phyloP scores from a whole-genome alignment of 371 early-diverging fungal genomes.

The Zychaea mexicana region DNA sequence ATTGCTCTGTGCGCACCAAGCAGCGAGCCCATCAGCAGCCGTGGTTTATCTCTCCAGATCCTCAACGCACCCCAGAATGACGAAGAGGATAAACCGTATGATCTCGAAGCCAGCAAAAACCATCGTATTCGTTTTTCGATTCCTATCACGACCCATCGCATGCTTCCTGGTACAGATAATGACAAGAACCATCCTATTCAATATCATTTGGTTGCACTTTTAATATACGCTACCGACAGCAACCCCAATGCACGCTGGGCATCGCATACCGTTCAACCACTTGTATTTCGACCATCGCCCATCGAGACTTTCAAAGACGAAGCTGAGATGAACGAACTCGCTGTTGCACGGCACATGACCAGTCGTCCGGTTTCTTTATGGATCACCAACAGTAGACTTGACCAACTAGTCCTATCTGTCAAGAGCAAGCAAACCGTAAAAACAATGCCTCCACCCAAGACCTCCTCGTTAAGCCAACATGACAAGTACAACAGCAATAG shows the following conservation, averaged over 20 bases:
- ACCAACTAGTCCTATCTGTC: neutral
- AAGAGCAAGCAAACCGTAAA: neutral
- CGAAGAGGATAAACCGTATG: conserved; percentile 4
- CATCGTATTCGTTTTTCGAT: conserved; percentile 16
- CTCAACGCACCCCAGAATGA: neutral
- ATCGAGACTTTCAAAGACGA: neutral
- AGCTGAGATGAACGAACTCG: neutral
- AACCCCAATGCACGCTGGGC: neutral
- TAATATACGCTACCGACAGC: conserved; percentile 7
- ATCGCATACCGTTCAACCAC: neutral
- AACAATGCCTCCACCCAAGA: neutral
- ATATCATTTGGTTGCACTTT: conserved; percentile 8
- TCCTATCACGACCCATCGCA: conserved; percentile 2
- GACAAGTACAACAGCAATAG: neutral
- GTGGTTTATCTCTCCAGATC: neutral
- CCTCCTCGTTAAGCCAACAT: neutral
- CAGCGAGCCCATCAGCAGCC: neutral
- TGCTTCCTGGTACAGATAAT: conserved; percentile 15
- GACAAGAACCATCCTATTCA: conserved; percentile 12
- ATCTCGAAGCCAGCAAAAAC: neutral
- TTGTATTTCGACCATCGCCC: conserved; percentile 12
- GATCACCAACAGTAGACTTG: conserved; percentile 9
- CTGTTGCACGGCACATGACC: neutral
- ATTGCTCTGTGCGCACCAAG: neutral
- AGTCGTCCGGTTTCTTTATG: neutral